These are phyloP conservation scores for Setomelanomma holmii DNA, from an alignment of 2,329 filamentous ascomycete species.

Conservation along the genomic window DNA sequence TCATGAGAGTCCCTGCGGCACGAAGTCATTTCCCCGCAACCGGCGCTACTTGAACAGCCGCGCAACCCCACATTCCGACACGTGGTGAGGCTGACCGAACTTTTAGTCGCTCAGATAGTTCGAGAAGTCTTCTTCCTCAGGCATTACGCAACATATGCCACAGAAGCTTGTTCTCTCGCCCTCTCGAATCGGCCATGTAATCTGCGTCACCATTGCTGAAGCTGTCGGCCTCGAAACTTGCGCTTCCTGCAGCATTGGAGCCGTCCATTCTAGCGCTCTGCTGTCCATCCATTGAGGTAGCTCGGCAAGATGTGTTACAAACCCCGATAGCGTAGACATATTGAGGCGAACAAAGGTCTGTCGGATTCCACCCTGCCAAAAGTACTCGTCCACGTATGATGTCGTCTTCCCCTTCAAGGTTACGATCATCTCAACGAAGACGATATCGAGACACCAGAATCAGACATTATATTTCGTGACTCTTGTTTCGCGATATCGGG, in stretches of 20 bases:
- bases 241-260: conserved; percentile 14
- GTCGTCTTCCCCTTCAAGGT: conserved; percentile 17
- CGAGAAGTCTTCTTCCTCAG: conserved; percentile 8
- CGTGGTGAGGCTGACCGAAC: not conserved
- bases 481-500: conserved; percentile 17
- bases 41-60: not conserved
- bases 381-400: conserved; percentile 11
- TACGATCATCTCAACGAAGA: conserved; percentile 25
- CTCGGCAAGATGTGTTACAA: conserved; percentile 8
- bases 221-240: conserved; percentile 15
- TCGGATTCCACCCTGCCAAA: conserved; percentile 7
- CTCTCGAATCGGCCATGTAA: conserved; percentile 7
- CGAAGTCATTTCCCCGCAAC: not conserved
- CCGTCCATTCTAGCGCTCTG: conserved; percentile 10
- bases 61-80: not conserved
- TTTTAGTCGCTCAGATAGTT: not conserved
- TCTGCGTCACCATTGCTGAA: conserved; percentile 13
- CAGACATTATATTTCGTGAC: conserved; percentile 18
- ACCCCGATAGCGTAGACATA: conserved; percentile 4
- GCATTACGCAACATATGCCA: conserved; percentile 25
- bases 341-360: conserved; percentile 19
- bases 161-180: conserved; percentile 12
- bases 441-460: conserved; percentile 25
- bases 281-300: conserved; percentile 13
- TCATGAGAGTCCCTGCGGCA: not conserved